Evolutionary conservation across 1,284 basidiomycete genomes (phyloP).

Genomic region (Hemileia vastatrix): DNA sequence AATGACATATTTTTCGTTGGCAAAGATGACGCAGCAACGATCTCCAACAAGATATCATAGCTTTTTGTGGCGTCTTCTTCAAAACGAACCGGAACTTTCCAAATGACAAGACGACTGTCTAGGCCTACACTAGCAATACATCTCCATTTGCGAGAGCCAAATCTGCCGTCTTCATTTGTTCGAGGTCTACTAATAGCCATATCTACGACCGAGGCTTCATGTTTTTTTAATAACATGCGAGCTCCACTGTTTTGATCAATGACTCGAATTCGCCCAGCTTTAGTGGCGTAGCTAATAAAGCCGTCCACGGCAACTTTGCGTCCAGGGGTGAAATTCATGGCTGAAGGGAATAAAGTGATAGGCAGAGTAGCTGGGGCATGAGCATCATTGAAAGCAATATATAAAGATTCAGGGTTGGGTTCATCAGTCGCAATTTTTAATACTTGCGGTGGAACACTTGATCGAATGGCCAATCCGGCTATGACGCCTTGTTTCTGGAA

Average conservation of each 20-base stretch:
- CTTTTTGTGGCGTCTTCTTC: constrained; percentile 4
- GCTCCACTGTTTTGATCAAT: constrained; percentile 19
- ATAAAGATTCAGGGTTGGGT: constrained; percentile 5
- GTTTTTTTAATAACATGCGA: constrained; percentile 10
- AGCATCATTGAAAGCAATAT: constrained; percentile 1
- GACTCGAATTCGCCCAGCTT: constrained; percentile 14
- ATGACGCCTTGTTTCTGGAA: neutral
- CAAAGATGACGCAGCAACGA: neutral
- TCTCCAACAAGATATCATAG: constrained; percentile 1
- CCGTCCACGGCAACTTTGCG: constrained; percentile 16
- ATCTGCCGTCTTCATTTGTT: neutral
- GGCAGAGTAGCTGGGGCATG: constrained; percentile 4
- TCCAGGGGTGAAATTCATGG: neutral
- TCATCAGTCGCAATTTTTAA: neutral
- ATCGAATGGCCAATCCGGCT: neutral
- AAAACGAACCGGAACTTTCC: constrained; percentile 14
- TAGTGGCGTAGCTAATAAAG: constrained; percentile 18
- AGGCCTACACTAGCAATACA: constrained; percentile 3
- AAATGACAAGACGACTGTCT: constrained; percentile 12
- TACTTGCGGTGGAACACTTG: constrained; percentile 8
- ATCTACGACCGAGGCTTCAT: constrained; percentile 12
- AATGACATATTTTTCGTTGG: neutral
- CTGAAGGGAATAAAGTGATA: constrained; percentile 12
- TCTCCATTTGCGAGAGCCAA: neutral
- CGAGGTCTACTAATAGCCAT: constrained; percentile 8